Conservation (phyloP, 208 protist genomes). For the Tetramitus jugosus region DNA sequence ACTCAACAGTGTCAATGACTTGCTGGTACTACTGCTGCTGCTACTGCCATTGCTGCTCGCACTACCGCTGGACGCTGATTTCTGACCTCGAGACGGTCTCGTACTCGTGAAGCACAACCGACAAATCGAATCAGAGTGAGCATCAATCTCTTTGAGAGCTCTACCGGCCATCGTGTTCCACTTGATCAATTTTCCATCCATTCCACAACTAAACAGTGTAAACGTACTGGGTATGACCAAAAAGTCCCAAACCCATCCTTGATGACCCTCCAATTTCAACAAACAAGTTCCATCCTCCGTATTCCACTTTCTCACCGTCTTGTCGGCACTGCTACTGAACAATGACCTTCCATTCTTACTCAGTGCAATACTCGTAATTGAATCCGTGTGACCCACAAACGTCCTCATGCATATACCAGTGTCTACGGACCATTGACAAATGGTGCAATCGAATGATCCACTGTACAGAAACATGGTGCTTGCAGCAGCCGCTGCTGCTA, state of each 20-base stretch:
- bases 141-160: too few species aligned
- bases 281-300: constrained; percentile 8
- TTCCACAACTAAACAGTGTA: not conserved
- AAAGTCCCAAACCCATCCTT: constrained; percentile 9
- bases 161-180: too few species aligned
- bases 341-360: not conserved
- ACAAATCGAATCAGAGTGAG: too few species aligned
- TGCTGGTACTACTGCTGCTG: not conserved
- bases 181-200: constrained; percentile 1
- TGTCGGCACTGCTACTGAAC: constrained; percentile 3
- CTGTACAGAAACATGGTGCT: not conserved
- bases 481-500: too few species aligned
- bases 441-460: not conserved
- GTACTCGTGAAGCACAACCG: too few species aligned
- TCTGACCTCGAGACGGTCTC: too few species aligned
- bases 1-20: not conserved
- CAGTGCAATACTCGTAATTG: constrained; percentile 10
- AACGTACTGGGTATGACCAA: not conserved
- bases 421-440: not conserved
- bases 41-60: not conserved
- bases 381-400: not conserved
- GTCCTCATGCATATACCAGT: not conserved
- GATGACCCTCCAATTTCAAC: not conserved
- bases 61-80: not conserved
- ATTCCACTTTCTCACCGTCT: not conserved